Conservation (phyloP, 2,329 filamentous ascomycete genomes). For the Beauveria sp. region DNA sequence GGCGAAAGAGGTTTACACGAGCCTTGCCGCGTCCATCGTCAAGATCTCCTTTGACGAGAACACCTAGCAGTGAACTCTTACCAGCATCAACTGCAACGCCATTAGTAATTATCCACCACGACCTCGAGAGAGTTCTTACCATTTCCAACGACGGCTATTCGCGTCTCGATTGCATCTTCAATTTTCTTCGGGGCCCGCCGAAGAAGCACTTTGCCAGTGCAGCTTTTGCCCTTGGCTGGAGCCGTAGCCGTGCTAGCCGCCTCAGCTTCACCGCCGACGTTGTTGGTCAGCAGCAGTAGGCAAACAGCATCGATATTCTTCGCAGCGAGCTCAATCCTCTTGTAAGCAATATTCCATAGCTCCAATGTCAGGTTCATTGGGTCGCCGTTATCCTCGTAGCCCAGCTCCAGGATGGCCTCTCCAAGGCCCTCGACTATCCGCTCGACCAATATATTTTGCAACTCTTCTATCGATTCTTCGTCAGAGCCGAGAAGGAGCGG, state of each 20-base stretch:
- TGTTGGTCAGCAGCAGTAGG: conserved; percentile 79
- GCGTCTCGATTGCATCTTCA: conserved; percentile 88
- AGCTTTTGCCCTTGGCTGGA: conserved; percentile 61
- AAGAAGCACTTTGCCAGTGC: conserved; percentile 80
- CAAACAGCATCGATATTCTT: conserved; percentile 63
- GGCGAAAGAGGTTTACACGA: conserved; percentile 89
- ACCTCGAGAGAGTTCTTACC: conserved; percentile 34
- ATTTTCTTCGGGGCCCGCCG: conserved; percentile 64
- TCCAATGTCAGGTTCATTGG: conserved; percentile 67
- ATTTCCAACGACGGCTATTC: conserved; percentile 95
- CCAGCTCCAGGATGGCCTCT: conserved; percentile 86
- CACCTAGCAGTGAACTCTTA: conserved; percentile 92
- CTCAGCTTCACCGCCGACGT: conserved; percentile 73
- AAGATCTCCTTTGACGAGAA: conserved; percentile 88
- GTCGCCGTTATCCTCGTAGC: conserved; percentile 83
- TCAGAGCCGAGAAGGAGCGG: conserved; percentile 62
- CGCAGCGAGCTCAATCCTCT: conserved; percentile 58
- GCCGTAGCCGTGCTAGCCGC: conserved; percentile 47
- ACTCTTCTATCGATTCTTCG: conserved; percentile 52
- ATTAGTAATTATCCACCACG: conserved; percentile 12
- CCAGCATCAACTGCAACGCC: conserved; percentile 73
- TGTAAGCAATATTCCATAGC: conserved; percentile 68
- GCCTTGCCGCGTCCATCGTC: conserved; percentile 93
- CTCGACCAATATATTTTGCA: conserved; percentile 58
- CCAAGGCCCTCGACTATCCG: conserved; percentile 77